phyloP scores from a whole-genome alignment of 306 rosid species.

The Geum urbanum region DNA sequence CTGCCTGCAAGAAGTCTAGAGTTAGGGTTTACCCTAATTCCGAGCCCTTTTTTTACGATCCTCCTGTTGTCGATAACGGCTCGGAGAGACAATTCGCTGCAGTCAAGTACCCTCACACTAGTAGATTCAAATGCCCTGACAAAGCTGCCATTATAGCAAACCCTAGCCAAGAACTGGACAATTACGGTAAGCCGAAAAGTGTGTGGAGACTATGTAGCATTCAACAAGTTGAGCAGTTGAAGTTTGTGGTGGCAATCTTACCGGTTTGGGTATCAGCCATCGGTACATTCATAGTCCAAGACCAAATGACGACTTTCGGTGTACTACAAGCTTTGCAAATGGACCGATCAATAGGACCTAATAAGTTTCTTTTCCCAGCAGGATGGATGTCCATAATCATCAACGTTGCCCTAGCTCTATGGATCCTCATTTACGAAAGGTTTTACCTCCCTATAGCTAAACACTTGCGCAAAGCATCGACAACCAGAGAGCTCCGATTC shows the following conservation, averaged over 20 bases:
- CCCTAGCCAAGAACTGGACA: conserved; percentile 39
- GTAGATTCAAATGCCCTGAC: conserved; percentile 56
- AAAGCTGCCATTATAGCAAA: conserved; percentile 53
- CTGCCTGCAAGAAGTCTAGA: conserved; percentile 45
- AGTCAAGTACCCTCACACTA: conserved; percentile 36
- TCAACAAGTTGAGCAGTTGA: conserved; percentile 70
- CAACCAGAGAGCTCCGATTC: conserved; percentile 32
- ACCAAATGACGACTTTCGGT: conserved; percentile 65
- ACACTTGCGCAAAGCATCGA: conserved; percentile 2
- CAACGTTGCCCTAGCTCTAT: conserved; percentile 65
- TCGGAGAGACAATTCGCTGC: not conserved
- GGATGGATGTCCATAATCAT: conserved; percentile 60
- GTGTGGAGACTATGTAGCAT: conserved; percentile 66
- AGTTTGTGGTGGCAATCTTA: conserved; percentile 54
- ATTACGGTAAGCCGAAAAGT: conserved; percentile 41
- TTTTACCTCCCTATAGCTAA: conserved; percentile 36
- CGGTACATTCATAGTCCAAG: conserved; percentile 50
- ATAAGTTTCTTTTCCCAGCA: conserved; percentile 60
- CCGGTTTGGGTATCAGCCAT: conserved; percentile 73
- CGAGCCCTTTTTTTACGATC: conserved; percentile 33
- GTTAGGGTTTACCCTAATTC: conserved; percentile 1
- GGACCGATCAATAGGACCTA: conserved; percentile 48
- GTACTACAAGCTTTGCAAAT: conserved; percentile 65
- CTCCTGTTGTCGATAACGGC: conserved; percentile 15
- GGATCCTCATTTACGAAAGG: conserved; percentile 63